Conservation (phyloP, 148 eudicot genomes). For the Rhododendron henanense region DNA sequence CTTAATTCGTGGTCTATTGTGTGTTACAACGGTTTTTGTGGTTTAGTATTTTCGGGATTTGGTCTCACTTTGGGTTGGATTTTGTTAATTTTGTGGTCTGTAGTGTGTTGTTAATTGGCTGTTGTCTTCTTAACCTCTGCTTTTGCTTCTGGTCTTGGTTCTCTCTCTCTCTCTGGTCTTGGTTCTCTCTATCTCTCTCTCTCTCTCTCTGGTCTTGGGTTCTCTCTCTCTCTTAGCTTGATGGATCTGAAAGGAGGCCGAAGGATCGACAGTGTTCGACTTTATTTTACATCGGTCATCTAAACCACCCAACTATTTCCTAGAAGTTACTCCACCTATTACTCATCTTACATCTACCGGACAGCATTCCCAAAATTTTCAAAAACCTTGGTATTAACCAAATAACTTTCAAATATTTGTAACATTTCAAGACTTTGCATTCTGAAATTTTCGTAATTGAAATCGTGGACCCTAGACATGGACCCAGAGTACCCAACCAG, state of each 20-base stretch:
- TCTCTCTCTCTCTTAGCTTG: conserved; percentile 10
- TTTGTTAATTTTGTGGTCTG: not conserved
- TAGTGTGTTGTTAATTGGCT: not conserved
- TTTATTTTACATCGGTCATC: no score
- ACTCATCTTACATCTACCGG: no score
- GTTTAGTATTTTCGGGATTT: conserved; percentile 2
- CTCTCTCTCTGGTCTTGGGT: conserved; percentile 7
- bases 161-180: conserved; percentile 5
- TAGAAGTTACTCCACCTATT: no score
- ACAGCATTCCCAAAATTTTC: not conserved
- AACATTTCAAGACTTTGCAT: not conserved
- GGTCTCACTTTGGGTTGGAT: not conserved
- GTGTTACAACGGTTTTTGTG: not conserved
- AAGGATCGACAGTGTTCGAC: not conserved
- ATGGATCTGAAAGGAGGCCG: not conserved
- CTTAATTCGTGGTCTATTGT: not conserved
- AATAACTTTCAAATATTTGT: not conserved
- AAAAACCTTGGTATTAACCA: not conserved
- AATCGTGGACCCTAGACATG: conserved; percentile 11
- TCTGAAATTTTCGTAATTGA: not conserved
- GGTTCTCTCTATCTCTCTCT: not conserved
- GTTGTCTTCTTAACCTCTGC: conserved; percentile 11
- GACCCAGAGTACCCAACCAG: conserved; percentile 22
- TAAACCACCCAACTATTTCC: no score
- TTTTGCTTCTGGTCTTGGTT: conserved; percentile 2